Conservation (phyloP, 805 yeast species). For the Priceomyces melissophilus region DNA sequence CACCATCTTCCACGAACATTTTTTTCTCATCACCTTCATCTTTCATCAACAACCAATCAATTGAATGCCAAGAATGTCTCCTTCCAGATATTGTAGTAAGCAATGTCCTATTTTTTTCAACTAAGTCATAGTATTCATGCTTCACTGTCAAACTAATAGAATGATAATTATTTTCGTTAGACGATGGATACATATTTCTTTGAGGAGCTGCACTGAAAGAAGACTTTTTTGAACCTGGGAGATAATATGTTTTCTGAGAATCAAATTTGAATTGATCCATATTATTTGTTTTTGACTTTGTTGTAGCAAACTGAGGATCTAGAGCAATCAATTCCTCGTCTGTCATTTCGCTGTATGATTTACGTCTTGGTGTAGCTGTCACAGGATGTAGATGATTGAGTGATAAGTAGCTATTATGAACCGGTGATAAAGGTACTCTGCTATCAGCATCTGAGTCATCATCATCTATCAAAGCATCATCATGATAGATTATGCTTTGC, state of each 20-base stretch:
- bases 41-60: constrained; percentile 35
- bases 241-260: constrained; percentile 29
- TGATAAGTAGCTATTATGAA: background rate
- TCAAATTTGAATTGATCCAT: constrained; percentile 46
- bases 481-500: constrained; percentile 16
- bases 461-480: constrained; percentile 9
- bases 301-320: constrained; percentile 47
- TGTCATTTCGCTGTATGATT: constrained; percentile 50
- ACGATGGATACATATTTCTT: constrained; percentile 21
- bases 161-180: constrained; percentile 37
- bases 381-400: background rate
- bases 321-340: constrained; percentile 52
- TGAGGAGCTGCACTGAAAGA: constrained; percentile 10
- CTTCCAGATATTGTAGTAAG: constrained; percentile 38
- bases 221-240: constrained; percentile 12
- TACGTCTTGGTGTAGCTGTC: constrained; percentile 26
- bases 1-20: constrained; percentile 34
- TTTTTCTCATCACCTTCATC: constrained; percentile 7
- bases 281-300: constrained; percentile 35
- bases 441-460: constrained; percentile 2
- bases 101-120: constrained; percentile 27
- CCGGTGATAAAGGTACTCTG: constrained; percentile 1
- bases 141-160: constrained; percentile 41
- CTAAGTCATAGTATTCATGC: constrained; percentile 33
- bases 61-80: constrained; percentile 42